A percentile compares a stretch with the other conserved stretches of the same genome.
These are phyloP conservation scores for Ophiocordyceps camponoti-leonardi DNA, from an alignment of 2,329 filamentous ascomycete genomes.

Conservation along the genomic window DNA sequence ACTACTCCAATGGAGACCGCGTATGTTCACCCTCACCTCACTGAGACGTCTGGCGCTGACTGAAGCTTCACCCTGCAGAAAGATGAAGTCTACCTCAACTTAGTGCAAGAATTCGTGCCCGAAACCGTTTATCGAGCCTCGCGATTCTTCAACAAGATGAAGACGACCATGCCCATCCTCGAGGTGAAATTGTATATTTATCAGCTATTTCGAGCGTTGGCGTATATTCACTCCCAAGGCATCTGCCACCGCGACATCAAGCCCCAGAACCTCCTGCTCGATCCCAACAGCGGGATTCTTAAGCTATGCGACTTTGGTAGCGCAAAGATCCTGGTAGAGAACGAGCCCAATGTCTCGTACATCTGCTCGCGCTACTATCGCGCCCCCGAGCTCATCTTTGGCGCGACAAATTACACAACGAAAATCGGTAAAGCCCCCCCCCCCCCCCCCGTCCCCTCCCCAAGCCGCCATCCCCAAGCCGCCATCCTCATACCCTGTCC, in stretches of 20 bases:
- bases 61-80: constrained; percentile 35
- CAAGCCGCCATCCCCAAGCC: too few relatives aligned
- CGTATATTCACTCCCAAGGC: constrained; percentile 97
- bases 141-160: constrained; percentile 99
- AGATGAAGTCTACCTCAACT: constrained; percentile 96
- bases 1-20: constrained; percentile 96
- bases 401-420: constrained; percentile 97
- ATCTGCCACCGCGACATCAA: constrained; percentile 99
- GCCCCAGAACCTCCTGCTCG: constrained; percentile 89
- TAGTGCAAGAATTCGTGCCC: constrained; percentile 94
- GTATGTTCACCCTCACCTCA: constrained; percentile 32
- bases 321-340: constrained; percentile 95
- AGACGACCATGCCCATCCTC: constrained; percentile 96
- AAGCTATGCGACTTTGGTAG: constrained; percentile 99
- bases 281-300: constrained; percentile 76
- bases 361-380: constrained; percentile 99
- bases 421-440: constrained; percentile 76
- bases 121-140: constrained; percentile 97
- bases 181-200: constrained; percentile 99
- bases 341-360: constrained; percentile 98
- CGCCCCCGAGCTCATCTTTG: constrained; percentile 94
- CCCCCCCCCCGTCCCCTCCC: too few relatives aligned
- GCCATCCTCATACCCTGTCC: not conserved
- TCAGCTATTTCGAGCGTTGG: constrained; percentile 93
- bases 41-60: constrained; percentile 1